Conservation (phyloP, 2,329 filamentous ascomycete species). For the Rosellinia necatrix region DNA sequence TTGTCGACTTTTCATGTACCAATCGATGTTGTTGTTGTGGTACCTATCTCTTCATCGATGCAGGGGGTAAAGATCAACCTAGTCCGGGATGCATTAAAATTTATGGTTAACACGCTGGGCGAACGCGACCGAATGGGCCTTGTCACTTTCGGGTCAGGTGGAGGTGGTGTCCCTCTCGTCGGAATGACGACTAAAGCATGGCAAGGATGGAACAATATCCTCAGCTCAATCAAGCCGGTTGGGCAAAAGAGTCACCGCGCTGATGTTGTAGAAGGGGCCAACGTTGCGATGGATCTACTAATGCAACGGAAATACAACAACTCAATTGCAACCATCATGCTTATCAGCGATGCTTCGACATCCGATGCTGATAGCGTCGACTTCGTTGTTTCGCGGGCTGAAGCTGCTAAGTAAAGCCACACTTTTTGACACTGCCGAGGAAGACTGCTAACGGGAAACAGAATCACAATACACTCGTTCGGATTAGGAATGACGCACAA, state of each 20-base stretch:
- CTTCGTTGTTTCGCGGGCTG: slow-evolving; percentile 94
- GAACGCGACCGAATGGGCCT: slow-evolving; percentile 95
- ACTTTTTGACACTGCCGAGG: neutral
- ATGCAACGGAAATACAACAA: slow-evolving; percentile 98
- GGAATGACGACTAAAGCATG: slow-evolving; percentile 97
- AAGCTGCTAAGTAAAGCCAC: slow-evolving; percentile 84
- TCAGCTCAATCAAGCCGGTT: slow-evolving; percentile 87
- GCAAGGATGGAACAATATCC: slow-evolving; percentile 85
- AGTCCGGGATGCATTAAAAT: slow-evolving; percentile 86
- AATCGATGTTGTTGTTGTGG: slow-evolving; percentile 92
- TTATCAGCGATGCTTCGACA: slow-evolving; percentile 96
- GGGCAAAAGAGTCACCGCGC: slow-evolving; percentile 96
- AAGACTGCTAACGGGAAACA: slow-evolving; percentile 44
- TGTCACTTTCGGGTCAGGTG: slow-evolving; percentile 94
- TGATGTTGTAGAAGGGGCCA: slow-evolving; percentile 96
- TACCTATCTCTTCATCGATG: slow-evolving; percentile 97
- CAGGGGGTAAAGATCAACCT: slow-evolving; percentile 98
- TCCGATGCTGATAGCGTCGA: slow-evolving; percentile 95
- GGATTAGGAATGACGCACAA: slow-evolving; percentile 96
- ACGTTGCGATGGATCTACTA: slow-evolving; percentile 95
- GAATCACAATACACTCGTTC: slow-evolving; percentile 94
- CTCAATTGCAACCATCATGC: slow-evolving; percentile 89
- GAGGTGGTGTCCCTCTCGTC: slow-evolving; percentile 91
- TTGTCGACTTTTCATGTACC: slow-evolving; percentile 77
- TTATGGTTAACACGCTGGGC: slow-evolving; percentile 86